phyloP scores from a whole-genome alignment of 768 basidiomycete species.

The Daedaleopsis sinensis region DNA sequence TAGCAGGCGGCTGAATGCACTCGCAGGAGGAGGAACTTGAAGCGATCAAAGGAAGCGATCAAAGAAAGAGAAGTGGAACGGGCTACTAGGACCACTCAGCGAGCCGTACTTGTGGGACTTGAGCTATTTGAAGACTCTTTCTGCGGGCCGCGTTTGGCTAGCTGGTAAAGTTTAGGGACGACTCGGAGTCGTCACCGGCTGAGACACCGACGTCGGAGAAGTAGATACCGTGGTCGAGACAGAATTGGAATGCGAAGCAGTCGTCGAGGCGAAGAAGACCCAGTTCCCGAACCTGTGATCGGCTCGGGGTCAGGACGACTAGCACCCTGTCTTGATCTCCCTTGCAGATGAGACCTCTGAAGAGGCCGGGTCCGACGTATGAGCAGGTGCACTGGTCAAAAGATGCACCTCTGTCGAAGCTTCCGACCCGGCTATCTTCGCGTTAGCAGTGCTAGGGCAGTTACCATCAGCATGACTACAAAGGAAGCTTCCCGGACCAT shows the following conservation, averaged over 20 bases:
- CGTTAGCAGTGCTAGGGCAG: background rate
- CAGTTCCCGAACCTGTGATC: background rate
- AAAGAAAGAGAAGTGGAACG: conserved; percentile 17
- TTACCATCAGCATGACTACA: background rate
- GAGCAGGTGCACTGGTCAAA: background rate
- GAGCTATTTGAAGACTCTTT: background rate
- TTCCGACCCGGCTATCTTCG: background rate
- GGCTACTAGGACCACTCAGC: too few species aligned
- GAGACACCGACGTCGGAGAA: background rate
- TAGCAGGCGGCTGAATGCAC: conserved; percentile 10
- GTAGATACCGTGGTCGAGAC: conserved; percentile 4
- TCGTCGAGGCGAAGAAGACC: conserved; percentile 7
- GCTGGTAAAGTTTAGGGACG: background rate
- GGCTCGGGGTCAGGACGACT: conserved; percentile 7
- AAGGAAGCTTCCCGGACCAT: background rate
- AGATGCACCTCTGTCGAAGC: background rate
- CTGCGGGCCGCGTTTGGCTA: background rate
- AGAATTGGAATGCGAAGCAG: conserved; percentile 1
- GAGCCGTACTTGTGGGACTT: background rate
- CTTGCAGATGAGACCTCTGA: conserved; percentile 13
- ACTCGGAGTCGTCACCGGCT: background rate
- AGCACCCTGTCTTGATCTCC: background rate
- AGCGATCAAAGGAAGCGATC: too few species aligned
- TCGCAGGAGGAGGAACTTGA: conserved; percentile 7
- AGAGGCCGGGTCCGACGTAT: background rate